phyloP scores from a whole-genome alignment of 495 filamentous ascomycete genomes.

The Penicillium maclennaniae region DNA sequence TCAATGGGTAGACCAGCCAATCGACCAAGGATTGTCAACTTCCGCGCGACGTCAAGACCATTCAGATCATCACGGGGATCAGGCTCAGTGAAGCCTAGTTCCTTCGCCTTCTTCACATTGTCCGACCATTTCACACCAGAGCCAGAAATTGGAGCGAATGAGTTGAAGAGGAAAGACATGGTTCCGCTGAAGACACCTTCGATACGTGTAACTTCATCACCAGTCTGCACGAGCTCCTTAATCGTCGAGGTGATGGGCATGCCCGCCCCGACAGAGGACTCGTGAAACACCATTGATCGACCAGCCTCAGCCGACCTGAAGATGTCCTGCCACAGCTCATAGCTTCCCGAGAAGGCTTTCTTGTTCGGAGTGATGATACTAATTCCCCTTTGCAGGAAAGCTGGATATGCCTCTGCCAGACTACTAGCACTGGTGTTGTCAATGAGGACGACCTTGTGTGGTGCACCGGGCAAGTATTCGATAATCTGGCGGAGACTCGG shows the following conservation, averaged over 20 bases:
- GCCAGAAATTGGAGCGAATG: constrained; percentile 75
- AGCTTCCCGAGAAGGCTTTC: constrained; percentile 78
- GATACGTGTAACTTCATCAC: constrained; percentile 78
- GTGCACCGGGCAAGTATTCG: constrained; percentile 62
- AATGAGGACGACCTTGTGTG: constrained; percentile 68
- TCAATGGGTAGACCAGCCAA: constrained; percentile 84
- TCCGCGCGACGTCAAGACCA: constrained; percentile 90
- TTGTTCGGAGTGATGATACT: constrained; percentile 95
- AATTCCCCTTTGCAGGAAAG: constrained; percentile 69
- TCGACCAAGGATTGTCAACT: constrained; percentile 88
- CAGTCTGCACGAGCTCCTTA: constrained; percentile 79
- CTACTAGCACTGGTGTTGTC: constrained; percentile 87
- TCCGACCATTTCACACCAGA: constrained; percentile 68
- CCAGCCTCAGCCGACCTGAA: constrained; percentile 56
- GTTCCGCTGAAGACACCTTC: constrained; percentile 96
- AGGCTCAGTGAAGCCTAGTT: constrained; percentile 94
- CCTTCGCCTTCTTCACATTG: constrained; percentile 84
- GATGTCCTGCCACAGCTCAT: constrained; percentile 75
- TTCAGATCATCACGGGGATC: constrained; percentile 96
- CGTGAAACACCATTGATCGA: constrained; percentile 79
- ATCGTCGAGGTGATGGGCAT: constrained; percentile 86
- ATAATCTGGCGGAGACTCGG: constrained; percentile 60
- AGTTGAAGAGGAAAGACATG: constrained; percentile 95
- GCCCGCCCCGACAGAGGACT: constrained; percentile 83
- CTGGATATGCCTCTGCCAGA: constrained; percentile 72